phyloP scores from a whole-genome alignment of 169 alveolate genomes.

The Pseudocohnilembus persalinus region DNA sequence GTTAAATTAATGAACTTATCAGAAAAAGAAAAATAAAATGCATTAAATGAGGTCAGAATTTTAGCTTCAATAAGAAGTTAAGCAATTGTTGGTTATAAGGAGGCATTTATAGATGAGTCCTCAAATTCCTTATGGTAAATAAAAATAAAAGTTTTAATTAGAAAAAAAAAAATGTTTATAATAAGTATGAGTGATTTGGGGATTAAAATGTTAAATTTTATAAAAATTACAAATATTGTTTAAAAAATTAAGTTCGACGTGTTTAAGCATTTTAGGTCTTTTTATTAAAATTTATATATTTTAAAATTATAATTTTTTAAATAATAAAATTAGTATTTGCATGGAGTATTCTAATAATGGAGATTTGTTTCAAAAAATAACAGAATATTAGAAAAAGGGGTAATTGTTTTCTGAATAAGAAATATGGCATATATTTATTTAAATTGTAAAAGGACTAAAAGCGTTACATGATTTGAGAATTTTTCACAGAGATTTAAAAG shows the following conservation, averaged over 20 bases:
- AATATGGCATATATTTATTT: constrained; percentile 75
- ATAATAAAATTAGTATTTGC: constrained; percentile 72
- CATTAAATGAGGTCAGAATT: constrained; percentile 71
- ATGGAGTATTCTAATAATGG: constrained; percentile 91
- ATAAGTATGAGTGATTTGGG: neutral
- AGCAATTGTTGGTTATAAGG: constrained; percentile 66
- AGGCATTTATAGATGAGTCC: constrained; percentile 66
- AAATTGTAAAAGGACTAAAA: constrained; percentile 74
- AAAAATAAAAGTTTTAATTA: too few species aligned
- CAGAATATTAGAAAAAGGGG: constrained; percentile 67
- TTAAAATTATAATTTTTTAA: too few species aligned
- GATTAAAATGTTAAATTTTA: constrained; percentile 4
- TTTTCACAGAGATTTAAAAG: constrained; percentile 79
- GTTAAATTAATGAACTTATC: constrained; percentile 56
- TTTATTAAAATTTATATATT: too few species aligned
- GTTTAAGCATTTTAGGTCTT: too few species aligned
- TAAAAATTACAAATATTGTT: too few species aligned
- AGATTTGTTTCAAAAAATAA: constrained; percentile 81
- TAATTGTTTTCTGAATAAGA: constrained; percentile 68
- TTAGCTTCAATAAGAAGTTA: constrained; percentile 63
- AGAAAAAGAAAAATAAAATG: constrained; percentile 67
- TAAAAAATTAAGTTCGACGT: too few species aligned
- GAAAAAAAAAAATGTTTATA: constrained; percentile 12
- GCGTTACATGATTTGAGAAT: constrained; percentile 76
- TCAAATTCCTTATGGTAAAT: constrained; percentile 46